Percentiles rank a stretch among this genome's conserved stretches.
Conservation (phyloP, 2,329 filamentous ascomycete species). For the Cercospora zeina region DNA sequence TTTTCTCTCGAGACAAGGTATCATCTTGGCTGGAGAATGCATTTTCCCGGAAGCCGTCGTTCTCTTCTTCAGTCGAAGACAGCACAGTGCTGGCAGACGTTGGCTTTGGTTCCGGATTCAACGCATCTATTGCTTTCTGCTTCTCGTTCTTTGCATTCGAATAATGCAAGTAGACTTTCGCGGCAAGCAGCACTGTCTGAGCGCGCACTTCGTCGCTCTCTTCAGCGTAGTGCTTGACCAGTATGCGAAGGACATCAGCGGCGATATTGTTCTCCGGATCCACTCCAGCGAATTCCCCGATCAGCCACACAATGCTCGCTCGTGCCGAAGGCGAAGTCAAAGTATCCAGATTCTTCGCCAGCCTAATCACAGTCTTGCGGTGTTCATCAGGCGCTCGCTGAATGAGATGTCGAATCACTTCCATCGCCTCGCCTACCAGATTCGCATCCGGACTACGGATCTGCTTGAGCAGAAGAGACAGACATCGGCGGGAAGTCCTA, state of each 20-base stretch:
- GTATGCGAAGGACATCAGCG: conserved; percentile 83
- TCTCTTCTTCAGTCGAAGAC: conserved; percentile 33
- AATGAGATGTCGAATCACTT: conserved; percentile 92
- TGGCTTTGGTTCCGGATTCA: conserved; percentile 21
- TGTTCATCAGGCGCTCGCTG: conserved; percentile 84
- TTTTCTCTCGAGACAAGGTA: neutral
- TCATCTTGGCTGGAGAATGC: conserved; percentile 24
- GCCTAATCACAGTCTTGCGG: conserved; percentile 77
- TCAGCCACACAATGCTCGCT: conserved; percentile 95
- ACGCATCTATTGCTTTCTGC: conserved; percentile 36
- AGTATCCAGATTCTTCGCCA: conserved; percentile 88
- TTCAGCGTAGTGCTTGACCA: conserved; percentile 78
- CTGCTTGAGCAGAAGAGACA: conserved; percentile 79
- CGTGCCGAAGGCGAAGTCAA: conserved; percentile 84
- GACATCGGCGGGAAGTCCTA: conserved; percentile 71
- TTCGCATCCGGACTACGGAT: conserved; percentile 85
- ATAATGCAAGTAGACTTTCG: conserved; percentile 94
- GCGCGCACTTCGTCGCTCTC: conserved; percentile 85
- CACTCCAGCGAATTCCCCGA: conserved; percentile 87
- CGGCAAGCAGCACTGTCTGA: conserved; percentile 87
- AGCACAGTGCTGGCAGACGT: conserved; percentile 25
- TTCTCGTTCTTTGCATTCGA: conserved; percentile 62
- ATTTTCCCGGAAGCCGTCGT: conserved; percentile 31
- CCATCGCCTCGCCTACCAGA: conserved; percentile 87
- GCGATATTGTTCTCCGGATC: conserved; percentile 80